phyloP scores from a whole-genome alignment of 805 yeast genomes.

The Spathaspora sp. region DNA sequence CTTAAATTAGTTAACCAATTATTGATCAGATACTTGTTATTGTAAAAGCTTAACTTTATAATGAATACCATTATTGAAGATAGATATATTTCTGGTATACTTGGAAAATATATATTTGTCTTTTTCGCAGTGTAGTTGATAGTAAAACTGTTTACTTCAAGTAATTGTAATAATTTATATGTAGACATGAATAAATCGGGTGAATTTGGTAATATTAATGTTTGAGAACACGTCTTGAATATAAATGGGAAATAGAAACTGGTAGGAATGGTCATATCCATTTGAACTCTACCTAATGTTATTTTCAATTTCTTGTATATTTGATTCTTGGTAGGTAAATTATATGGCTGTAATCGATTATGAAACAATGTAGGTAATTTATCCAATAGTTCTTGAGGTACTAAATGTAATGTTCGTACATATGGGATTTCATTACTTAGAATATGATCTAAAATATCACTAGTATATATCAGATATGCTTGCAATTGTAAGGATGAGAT shows the following conservation, averaged over 20 bases:
- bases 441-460: conserved; percentile 44
- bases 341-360: conserved; percentile 35
- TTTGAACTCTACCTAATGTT: conserved; percentile 8
- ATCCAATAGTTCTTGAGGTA: conserved; percentile 37
- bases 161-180: conserved; percentile 16
- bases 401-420: conserved; percentile 31
- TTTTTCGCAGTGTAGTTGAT: background rate
- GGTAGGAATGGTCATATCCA: conserved; percentile 11
- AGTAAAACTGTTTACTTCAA: conserved; percentile 1
- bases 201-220: conserved; percentile 45
- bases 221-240: conserved; percentile 37
- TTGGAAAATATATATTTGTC: background rate
- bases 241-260: conserved; percentile 34
- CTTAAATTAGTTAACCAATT: conserved; percentile 16
- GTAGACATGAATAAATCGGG: conserved; percentile 42
- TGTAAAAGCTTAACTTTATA: conserved; percentile 25
- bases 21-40: conserved; percentile 7
- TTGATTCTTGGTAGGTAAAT: conserved; percentile 36
- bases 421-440: conserved; percentile 47
- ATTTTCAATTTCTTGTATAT: conserved; percentile 21
- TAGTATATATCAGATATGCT: conserved; percentile 45
- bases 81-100: conserved; percentile 38
- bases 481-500: conserved; percentile 46
- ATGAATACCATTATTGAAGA: conserved; percentile 27
- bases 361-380: conserved; percentile 37